Evolutionary conservation across 2,329 filamentous ascomycete species (phyloP), one percentile per base, ranked within the genome.

Genomic region (Verticillium nonalfalfae): DNA sequence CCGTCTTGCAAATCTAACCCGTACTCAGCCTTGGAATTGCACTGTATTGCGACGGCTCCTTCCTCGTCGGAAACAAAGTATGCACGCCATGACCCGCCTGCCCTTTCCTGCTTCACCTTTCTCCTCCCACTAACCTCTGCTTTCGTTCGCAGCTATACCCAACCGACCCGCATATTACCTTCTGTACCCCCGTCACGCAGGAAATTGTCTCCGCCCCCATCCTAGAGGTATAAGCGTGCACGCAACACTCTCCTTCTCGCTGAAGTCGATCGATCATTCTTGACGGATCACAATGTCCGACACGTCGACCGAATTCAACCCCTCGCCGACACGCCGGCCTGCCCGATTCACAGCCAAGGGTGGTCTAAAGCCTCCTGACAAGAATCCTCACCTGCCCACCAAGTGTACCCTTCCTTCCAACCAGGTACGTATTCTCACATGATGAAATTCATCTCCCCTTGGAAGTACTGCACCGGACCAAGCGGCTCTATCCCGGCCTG

Each of bases 271-370:
- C 13, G 15, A 57, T 55, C 52, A 14, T 31, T 34, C 60, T 39
- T 11, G 45, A 18, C n/a, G 45, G 7, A 52, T 62, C 35, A 65
- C 60, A 61, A 77, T 76, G 75, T 69, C 73, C 59, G 62, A 69
- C 35, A 68, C 69, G 56, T 66, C 68, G 39, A 65, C 67, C 57
- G 68, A 62, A 18, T 69, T 71, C 35, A 69, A 72, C 58, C 67
- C 72, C 35, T 68, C 71, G 62, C 68, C 65, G 61, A 65, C 61
- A 38, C 55, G 50, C 38, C 57, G 45, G 21, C 56, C 59, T 45
- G 56, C 38, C 11, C 56, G 56, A 7, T 61, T 58, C 14, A 56
- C 56, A 15, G 59, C 60, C 33, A 57, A 61, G 36, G 33, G 31
- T 36, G 15, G 34, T 10, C 1, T 52, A 9, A 52, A 21, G 45